Percentiles rank a stretch among this genome's conserved stretches.
Evolutionary conservation across 257 asterid genomes (phyloP).

Genomic region (Petunia axillaris): DNA sequence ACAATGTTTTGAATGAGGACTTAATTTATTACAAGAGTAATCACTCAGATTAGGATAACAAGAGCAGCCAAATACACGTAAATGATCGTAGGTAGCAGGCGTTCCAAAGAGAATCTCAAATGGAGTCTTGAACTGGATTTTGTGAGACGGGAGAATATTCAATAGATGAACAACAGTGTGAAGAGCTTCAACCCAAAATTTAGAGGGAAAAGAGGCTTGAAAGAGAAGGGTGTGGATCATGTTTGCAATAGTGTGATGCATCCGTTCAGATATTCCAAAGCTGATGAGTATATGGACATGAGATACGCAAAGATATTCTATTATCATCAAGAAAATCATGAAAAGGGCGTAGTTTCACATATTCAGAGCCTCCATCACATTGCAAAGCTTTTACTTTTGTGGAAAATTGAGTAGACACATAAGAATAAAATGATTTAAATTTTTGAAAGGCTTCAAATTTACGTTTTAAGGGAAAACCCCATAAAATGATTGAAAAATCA

Average conservation of each 20-base stretch:
- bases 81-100: no score
- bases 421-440: background rate
- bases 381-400: background rate
- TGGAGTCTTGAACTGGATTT: background rate
- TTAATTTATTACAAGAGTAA: no score
- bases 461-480: background rate
- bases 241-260: background rate
- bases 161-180: background rate
- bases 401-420: background rate
- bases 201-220: background rate
- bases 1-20: no score
- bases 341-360: background rate
- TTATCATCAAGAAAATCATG: background rate
- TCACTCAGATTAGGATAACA: no score
- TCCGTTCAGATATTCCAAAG: background rate
- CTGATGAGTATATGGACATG: constrained; percentile 7
- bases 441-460: background rate
- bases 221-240: background rate
- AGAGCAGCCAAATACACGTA: no score
- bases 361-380: background rate
- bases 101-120: background rate
- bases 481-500: no score
- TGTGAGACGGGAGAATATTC: background rate
- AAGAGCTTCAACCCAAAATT: background rate
- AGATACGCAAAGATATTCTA: background rate